Evolutionary conservation across 768 basidiomycete species (phyloP).

Genomic region (Trametes meyenii): DNA sequence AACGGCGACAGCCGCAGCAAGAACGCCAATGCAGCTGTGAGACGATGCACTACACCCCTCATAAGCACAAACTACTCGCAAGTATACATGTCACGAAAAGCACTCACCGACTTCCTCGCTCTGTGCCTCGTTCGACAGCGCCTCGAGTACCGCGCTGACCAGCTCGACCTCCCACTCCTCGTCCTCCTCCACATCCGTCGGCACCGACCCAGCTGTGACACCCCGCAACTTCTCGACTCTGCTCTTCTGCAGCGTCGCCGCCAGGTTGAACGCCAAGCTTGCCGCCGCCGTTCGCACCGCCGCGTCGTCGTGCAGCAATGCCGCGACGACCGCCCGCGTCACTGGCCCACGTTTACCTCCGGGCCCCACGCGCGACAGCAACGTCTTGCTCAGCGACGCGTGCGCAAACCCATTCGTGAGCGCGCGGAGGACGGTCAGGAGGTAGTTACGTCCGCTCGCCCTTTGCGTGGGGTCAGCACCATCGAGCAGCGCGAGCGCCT

Average conservation of each 20-base stretch:
- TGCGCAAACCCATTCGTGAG: constrained; percentile 68
- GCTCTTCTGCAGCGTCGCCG: constrained; percentile 64
- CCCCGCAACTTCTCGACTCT: constrained; percentile 49
- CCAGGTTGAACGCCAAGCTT: constrained; percentile 78
- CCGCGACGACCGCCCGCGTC: constrained; percentile 62
- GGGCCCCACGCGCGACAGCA: constrained; percentile 39
- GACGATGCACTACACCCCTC: constrained; percentile 65
- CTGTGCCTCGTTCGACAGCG: constrained; percentile 65
- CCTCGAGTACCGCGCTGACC: constrained; percentile 80
- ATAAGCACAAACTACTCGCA: background rate
- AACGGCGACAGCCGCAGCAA: constrained; percentile 76
- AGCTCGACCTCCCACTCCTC: constrained; percentile 90
- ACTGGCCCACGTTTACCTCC: constrained; percentile 37
- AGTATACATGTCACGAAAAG: background rate
- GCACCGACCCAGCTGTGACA: constrained; percentile 29
- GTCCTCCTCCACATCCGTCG: constrained; percentile 51
- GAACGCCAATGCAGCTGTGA: constrained; percentile 78
- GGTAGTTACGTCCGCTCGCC: constrained; percentile 50
- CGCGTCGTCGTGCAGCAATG: constrained; percentile 69
- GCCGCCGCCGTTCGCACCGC: constrained; percentile 78
- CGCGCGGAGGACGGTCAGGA: constrained; percentile 68
- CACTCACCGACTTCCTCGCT: constrained; percentile 77
- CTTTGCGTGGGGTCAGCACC: constrained; percentile 30
- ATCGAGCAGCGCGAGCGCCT: constrained; percentile 41
- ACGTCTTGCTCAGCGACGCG: constrained; percentile 38